These are phyloP conservation scores for Uronychia binucleata DNA, from an alignment of 73 alveolate species.

Conservation along the genomic window DNA sequence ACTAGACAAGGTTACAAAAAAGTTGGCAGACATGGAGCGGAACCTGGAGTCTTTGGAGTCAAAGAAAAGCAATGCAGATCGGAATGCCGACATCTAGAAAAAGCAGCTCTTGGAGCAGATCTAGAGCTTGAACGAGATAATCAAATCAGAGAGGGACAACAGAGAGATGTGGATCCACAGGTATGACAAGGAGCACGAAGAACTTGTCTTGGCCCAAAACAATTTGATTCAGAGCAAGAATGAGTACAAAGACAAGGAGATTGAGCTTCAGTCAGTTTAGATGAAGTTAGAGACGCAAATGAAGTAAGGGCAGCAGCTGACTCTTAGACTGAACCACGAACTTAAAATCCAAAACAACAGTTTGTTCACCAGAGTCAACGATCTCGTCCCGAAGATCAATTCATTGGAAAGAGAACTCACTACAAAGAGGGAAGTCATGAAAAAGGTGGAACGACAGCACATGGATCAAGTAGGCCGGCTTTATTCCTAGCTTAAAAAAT, in stretches of 20 bases:
- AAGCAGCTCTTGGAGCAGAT: conserved; percentile 42
- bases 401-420: conserved; percentile 41
- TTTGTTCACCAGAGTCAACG: conserved; percentile 8
- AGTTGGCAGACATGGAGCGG: conserved; percentile 30
- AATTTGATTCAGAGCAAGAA: neutral
- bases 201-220: neutral
- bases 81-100: conserved; percentile 33
- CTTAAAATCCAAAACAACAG: conserved; percentile 12
- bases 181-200: conserved; percentile 40
- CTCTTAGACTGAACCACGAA: neutral
- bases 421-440: conserved; percentile 36
- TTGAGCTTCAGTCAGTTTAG: neutral
- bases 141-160: conserved; percentile 46
- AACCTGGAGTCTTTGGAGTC: conserved; percentile 32
- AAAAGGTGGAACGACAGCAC: conserved; percentile 40
- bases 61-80: conserved; percentile 28
- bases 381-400: conserved; percentile 17
- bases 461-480: conserved; percentile 1
- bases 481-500: conserved; percentile 10
- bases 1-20: conserved; percentile 18
- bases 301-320: conserved; percentile 23
- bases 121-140: conserved; percentile 22
- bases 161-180: conserved; percentile 54
- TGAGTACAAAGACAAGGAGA: neutral
- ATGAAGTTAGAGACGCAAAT: neutral